Evolutionary conservation across 768 basidiomycete genomes (phyloP).

Genomic region (Amanita pallidorosea): DNA sequence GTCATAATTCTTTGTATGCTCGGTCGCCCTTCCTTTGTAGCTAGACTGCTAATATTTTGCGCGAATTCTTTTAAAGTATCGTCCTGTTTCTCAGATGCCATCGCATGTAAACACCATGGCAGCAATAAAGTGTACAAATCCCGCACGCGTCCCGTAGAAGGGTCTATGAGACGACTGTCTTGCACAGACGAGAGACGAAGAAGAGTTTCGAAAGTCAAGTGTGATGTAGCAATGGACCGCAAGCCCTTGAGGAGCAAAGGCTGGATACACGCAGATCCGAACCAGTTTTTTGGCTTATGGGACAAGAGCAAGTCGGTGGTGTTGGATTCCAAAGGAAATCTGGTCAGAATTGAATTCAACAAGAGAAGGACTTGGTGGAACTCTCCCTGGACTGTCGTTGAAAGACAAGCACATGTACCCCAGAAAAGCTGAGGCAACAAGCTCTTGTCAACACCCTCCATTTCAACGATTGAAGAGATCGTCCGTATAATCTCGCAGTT

Average conservation of each 20-base stretch:
- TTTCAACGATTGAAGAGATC: constrained; percentile 48
- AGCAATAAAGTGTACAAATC: constrained; percentile 73
- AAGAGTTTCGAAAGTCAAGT: constrained; percentile 58
- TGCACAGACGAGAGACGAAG: constrained; percentile 48
- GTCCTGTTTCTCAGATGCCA: constrained; percentile 53
- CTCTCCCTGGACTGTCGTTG: constrained; percentile 75
- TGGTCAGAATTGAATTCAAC: constrained; percentile 52
- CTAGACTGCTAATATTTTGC: constrained; percentile 59
- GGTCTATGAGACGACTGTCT: constrained; percentile 60
- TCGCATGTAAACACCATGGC: constrained; percentile 84
- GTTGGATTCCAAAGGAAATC: constrained; percentile 58
- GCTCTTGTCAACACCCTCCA: constrained; percentile 43
- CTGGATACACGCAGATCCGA: constrained; percentile 52
- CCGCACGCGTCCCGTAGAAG: constrained; percentile 60
- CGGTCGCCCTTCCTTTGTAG: constrained; percentile 59
- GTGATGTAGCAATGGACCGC: constrained; percentile 63
- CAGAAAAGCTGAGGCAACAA: constrained; percentile 82
- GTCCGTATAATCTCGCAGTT: constrained; percentile 76
- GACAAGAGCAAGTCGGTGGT: constrained; percentile 60
- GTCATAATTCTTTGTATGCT: constrained; percentile 83
- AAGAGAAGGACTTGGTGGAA: constrained; percentile 59
- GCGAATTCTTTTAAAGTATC: constrained; percentile 60
- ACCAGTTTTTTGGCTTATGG: constrained; percentile 66
- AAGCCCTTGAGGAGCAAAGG: constrained; percentile 65
- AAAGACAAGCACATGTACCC: constrained; percentile 73